Evolutionary conservation across 441 rosid species (phyloP).

Genomic region (Dalechampia spathulata): DNA sequence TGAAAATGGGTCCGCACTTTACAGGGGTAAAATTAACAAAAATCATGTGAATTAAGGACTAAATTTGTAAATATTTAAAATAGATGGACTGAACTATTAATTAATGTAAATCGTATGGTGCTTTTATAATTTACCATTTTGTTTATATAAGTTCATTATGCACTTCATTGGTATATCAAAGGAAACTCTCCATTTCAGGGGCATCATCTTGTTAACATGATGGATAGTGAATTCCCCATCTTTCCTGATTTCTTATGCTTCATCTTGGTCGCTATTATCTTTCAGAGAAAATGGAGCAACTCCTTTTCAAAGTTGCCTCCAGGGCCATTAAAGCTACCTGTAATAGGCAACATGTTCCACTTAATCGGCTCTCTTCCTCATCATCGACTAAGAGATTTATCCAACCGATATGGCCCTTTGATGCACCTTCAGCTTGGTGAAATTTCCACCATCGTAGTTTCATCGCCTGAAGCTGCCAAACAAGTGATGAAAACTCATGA

Average conservation of each 20-base stretch:
- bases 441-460: slow-evolving; percentile 11
- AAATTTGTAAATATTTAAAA: no score
- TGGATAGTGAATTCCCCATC: neutral
- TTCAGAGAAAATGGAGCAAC: neutral
- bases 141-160: no score
- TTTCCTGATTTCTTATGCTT: neutral
- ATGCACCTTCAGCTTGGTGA: slow-evolving; percentile 28
- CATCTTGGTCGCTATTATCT: neutral
- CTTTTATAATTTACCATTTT: no score
- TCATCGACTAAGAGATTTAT: slow-evolving; percentile 12
- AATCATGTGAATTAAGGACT: no score
- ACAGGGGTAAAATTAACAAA: no score
- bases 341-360: slow-evolving; percentile 34
- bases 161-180: no score
- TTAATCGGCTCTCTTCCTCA: slow-evolving; percentile 13
- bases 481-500: slow-evolving; percentile 21
- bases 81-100: no score
- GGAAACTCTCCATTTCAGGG: no score
- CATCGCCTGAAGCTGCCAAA: slow-evolving; percentile 21
- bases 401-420: slow-evolving; percentile 18
- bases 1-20: no score
- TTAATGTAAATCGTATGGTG: no score
- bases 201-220: no score
- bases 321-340: slow-evolving; percentile 25
- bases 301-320: slow-evolving; percentile 18